Conservation (phyloP, 192 early-diverging fungal species). For the Coemansia guatemalensis region DNA sequence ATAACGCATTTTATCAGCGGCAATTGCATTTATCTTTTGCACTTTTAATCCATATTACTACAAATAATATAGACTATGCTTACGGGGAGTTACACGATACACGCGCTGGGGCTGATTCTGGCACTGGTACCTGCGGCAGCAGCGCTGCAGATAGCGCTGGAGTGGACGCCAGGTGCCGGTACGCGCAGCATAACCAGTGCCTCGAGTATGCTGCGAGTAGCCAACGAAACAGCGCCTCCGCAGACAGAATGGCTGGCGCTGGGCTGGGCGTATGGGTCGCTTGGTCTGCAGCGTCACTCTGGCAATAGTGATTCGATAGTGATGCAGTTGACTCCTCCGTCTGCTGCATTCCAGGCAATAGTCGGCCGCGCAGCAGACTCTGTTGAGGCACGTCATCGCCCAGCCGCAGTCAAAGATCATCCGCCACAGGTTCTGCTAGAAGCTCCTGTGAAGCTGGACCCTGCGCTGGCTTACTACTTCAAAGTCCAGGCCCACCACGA, state of each 20-base stretch:
- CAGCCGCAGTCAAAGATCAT: constrained; percentile 12
- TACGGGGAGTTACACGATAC: no score
- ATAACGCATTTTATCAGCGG: no score
- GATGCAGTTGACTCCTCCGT: constrained; percentile 40
- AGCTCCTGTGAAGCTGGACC: constrained; percentile 15
- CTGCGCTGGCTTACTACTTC: constrained; percentile 30
- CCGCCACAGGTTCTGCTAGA: constrained; percentile 33
- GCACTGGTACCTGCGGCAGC: not conserved
- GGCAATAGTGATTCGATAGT: constrained; percentile 17
- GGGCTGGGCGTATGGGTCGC: constrained; percentile 39
- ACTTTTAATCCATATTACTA: no score
- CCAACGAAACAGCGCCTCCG: constrained; percentile 38
- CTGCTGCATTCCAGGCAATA: constrained; percentile 14
- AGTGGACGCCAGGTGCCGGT: constrained; percentile 24
- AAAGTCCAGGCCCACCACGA: constrained; percentile 51
- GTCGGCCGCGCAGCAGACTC: constrained; percentile 23
- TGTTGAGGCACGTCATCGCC: constrained; percentile 12
- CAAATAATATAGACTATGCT: no score
- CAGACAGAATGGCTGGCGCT: constrained; percentile 38
- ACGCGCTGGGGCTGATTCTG: not conserved
- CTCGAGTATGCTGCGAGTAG: constrained; percentile 34
- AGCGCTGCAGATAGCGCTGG: constrained; percentile 22
- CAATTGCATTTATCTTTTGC: no score
- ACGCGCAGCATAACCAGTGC: constrained; percentile 27
- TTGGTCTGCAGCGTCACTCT: constrained; percentile 32